Evolutionary conservation across 1,284 basidiomycete genomes (phyloP).

Genomic region (Hypsizygus ulmarius): DNA sequence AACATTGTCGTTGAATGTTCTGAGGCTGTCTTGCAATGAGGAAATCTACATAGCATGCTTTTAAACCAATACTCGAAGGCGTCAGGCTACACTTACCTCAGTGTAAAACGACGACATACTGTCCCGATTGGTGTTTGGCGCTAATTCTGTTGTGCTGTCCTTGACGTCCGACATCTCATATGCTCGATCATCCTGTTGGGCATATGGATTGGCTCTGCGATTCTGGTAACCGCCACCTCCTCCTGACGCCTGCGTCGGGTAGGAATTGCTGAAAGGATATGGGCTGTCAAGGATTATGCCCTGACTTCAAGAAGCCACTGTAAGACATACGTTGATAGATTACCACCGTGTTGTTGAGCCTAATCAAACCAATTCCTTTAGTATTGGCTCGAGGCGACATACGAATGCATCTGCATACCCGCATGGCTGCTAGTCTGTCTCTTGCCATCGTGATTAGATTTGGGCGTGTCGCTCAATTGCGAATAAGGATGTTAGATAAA

Average conservation of each 20-base stretch:
- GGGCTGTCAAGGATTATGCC: constrained; percentile 14
- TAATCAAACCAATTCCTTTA: constrained; percentile 24
- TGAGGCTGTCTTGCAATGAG: constrained; percentile 70
- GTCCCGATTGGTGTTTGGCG: constrained; percentile 41
- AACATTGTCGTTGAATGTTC: constrained; percentile 70
- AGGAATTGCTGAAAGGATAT: constrained; percentile 48
- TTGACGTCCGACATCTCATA: constrained; percentile 72
- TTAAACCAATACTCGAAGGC: neutral
- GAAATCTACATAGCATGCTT: constrained; percentile 48
- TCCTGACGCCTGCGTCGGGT: constrained; percentile 62
- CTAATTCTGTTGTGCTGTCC: constrained; percentile 53
- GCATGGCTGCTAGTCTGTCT: constrained; percentile 82
- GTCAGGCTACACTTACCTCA: constrained; percentile 48
- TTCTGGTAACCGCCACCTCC: constrained; percentile 42
- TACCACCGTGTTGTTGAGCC: constrained; percentile 68
- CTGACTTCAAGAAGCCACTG: neutral
- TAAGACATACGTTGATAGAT: constrained; percentile 49
- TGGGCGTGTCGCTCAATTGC: constrained; percentile 3
- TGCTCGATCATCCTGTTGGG: constrained; percentile 58
- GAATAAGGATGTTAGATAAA: constrained; percentile 8
- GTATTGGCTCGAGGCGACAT: constrained; percentile 4
- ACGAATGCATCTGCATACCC: constrained; percentile 41
- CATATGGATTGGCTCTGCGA: constrained; percentile 59
- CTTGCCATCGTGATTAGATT: constrained; percentile 55
- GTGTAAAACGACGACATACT: constrained; percentile 71